These are phyloP conservation scores for Xylariaceae sp. DNA, from an alignment of 2,329 filamentous ascomycete genomes.

Conservation along the genomic window DNA sequence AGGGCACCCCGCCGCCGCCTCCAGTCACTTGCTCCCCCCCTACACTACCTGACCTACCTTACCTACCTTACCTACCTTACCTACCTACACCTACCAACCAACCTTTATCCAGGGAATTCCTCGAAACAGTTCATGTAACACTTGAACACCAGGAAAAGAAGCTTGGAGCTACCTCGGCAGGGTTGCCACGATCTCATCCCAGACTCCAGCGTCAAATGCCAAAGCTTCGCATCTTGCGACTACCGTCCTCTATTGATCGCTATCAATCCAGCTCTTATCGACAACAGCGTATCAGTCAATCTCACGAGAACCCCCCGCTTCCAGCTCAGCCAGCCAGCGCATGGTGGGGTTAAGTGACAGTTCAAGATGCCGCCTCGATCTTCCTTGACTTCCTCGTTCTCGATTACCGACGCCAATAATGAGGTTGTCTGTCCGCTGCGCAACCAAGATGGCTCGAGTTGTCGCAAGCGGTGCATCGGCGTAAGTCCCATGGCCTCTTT, in stretches of 20 bases:
- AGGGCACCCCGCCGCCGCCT: no score
- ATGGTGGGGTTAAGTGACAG: conserved; percentile 56
- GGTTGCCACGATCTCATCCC: conserved; percentile 20
- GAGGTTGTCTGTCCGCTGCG: conserved; percentile 95
- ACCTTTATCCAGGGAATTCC: conserved; percentile 25
- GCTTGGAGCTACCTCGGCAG: conserved; percentile 45
- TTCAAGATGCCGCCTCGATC: conserved; percentile 86
- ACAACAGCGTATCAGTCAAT: conserved; percentile 32
- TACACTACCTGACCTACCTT: conserved; percentile 9
- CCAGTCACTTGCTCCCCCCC: conserved; percentile 17
- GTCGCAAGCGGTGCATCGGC: conserved; percentile 95
- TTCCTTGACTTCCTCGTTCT: conserved; percentile 87
- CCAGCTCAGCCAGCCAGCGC: conserved; percentile 47
- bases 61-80: conserved; percentile 3
- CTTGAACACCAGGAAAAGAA: conserved; percentile 38
- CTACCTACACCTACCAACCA: conserved; percentile 8
- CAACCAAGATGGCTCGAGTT: conserved; percentile 96
- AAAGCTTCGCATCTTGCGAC: conserved; percentile 26
- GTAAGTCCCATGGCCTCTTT: conserved; percentile 69
- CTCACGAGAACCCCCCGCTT: conserved; percentile 39
- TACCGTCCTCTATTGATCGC: conserved; percentile 29
- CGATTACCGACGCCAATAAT: conserved; percentile 88
- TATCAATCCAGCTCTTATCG: conserved; percentile 37
- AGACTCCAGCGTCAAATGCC: conserved; percentile 26
- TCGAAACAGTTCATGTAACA: conserved; percentile 55